Base-by-base conservation (phyloP, 306 rosid species). In the Cicer arietinum region DNA sequence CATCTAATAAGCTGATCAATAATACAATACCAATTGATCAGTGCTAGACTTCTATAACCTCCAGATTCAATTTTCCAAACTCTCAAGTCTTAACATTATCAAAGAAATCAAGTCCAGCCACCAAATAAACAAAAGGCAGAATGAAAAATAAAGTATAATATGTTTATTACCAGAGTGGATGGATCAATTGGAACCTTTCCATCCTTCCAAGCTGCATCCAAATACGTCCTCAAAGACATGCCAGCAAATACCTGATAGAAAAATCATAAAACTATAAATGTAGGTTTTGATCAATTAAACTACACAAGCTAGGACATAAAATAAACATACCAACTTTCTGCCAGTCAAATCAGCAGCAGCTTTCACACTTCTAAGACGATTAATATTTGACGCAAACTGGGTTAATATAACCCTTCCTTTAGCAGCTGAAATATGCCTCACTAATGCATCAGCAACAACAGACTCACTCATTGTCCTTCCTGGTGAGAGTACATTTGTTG, bases 151-250 rank as follows among this genome's bases (percentile, higher is more conserved):
- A 62, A 56, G 9, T 51, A 18, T 69, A 30, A 7, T 6, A 57
- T 22, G 53, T 50, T 47, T 60, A 78, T 82, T 88, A 93, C 98
- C 97, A 93, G 74, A 57, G 92, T 86, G 57, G 98, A 93, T 42
- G 98, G 97, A 82, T 93, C 98, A 81, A 93, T 85, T 12, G 97
- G 96, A 83, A 96, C 93, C 87, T 91, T 93, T 76, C 98, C 98
- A 83, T 93, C 98, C 87, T 84, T 93, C 92, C 96, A 93, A 76
- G 98, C 97, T 71, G 93, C 98, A 59, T 93, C 98, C 77, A 93
- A 86, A 85, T 93, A 93, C 68, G 98, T 93, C 86, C 97, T 86
- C 69, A 93, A 84, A 45, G 98, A 93, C 98, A 93, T 91, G 80
- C 97, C 98, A 78, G 88, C 97, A 89, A 93, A 93, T 71, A 91